Base-by-base conservation (phyloP, 352 stramenopile genomes). In the Phytophthora vignae region DNA sequence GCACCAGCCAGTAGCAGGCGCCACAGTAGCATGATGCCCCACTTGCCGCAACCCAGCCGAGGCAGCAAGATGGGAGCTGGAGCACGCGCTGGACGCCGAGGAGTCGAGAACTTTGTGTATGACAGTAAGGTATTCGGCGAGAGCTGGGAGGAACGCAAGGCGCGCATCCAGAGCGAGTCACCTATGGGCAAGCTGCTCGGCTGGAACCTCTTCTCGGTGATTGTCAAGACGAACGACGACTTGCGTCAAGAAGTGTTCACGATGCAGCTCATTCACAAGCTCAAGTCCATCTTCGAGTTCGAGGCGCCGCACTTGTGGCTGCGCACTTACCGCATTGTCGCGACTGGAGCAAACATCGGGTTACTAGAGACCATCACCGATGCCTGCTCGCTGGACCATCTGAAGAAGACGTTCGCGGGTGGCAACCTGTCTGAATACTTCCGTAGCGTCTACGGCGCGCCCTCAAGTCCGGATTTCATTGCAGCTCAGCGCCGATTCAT, bases 221-320 rank as follows among this genome's bases (percentile, higher is more conserved):
- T 99, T 75, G 91, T 99, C 10, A 99, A 99, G 79, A 98, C 92
- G 1, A 99, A 99, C 73, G 98, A 99, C 72, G 97, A 99, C 64
- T 79, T 99, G 61, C 83, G 97, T 0, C 98, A 99, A 79, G 97
- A 99, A 72, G 91, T 98, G 46, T 99, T 99, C 76, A 96, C 97
- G 9, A 98, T 99, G 90, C 96, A 99, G 76, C 79, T 99, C 5
- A 98, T 99, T 73, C 89, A 96, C 55, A 91, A 98, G 61, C 98
- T 98, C 65, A 86, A 95, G 53, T 91, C 96, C 46, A 98, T 98
- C 64, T 99, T 99, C 56, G 84, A 98, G 77, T 94, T 94, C 65
- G 92, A 97, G 36, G 81, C 91, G 22, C 67, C 98, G 0, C 83
- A 95, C 25, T 78, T 99, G 42, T 99, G 92, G 92, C 72, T 99